These are phyloP conservation scores for Pestalotiopsis sp. DNA, from an alignment of 2,329 filamentous ascomycete genomes.

Conservation along the genomic window DNA sequence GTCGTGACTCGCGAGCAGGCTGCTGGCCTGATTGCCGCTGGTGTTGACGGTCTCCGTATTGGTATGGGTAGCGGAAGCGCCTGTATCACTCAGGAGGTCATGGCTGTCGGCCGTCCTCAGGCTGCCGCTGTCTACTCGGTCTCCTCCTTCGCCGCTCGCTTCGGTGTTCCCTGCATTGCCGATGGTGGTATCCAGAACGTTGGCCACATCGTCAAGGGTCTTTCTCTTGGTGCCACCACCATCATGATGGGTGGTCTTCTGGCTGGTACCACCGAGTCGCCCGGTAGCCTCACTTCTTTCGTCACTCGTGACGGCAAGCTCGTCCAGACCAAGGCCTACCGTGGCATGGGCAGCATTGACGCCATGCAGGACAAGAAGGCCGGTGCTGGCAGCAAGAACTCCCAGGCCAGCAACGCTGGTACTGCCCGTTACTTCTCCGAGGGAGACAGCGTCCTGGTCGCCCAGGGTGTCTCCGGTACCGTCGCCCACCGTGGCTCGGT, in stretches of 20 bases:
- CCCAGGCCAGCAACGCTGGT: constrained; percentile 85
- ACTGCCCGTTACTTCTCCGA: constrained; percentile 99
- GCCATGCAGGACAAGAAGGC: constrained; percentile 99
- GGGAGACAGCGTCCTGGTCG: constrained; percentile 90
- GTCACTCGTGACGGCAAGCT: constrained; percentile 96
- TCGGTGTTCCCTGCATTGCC: constrained; percentile 96
- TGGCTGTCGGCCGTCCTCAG: constrained; percentile 97
- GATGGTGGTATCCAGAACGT: constrained; percentile 98
- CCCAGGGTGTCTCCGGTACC: constrained; percentile 90
- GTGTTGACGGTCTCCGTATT: constrained; percentile 94
- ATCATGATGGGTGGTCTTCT: constrained; percentile 99
- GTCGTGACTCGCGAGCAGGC: constrained; percentile 98
- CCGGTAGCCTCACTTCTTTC: constrained; percentile 79
- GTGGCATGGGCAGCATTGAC: constrained; percentile 98
- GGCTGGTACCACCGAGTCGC: constrained; percentile 95
- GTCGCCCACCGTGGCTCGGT: constrained; percentile 83
- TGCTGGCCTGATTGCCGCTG: constrained; percentile 86
- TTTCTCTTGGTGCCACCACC: constrained; percentile 89
- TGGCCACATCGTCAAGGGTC: constrained; percentile 97
- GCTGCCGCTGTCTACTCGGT: constrained; percentile 92
- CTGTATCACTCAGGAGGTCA: constrained; percentile 99
- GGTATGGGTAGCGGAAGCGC: constrained; percentile 98
- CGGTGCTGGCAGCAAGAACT: constrained; percentile 71
- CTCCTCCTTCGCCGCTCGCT: constrained; percentile 83
- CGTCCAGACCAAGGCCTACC: constrained; percentile 98